Evolutionary conservation across 768 basidiomycete genomes (phyloP).

Genomic region (Leccinum longicurvipes): DNA sequence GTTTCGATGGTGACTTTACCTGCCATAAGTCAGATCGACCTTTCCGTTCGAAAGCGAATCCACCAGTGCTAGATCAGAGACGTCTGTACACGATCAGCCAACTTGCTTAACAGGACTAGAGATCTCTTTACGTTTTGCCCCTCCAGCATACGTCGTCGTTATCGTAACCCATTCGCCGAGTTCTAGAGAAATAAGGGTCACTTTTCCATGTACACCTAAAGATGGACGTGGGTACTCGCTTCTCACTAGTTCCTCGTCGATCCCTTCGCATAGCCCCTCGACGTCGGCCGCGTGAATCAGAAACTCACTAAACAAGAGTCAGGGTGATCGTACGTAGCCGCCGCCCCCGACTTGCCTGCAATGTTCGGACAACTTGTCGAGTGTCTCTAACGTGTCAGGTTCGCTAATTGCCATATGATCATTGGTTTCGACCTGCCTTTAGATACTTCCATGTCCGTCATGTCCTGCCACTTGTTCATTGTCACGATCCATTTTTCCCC

Average conservation of each 20-base stretch:
- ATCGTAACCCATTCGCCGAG: conserved; percentile 90
- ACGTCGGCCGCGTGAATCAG: conserved; percentile 98
- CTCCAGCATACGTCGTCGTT: conserved; percentile 96
- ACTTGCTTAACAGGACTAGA: background rate
- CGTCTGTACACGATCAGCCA: conserved; percentile 44
- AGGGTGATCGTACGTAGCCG: conserved; percentile 4
- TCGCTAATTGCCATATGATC: background rate
- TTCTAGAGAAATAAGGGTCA: conserved; percentile 41
- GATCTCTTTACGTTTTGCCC: conserved; percentile 68
- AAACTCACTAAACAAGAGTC: conserved; percentile 66
- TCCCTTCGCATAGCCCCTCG: conserved; percentile 94
- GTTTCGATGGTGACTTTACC: conserved; percentile 23
- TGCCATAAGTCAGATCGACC: conserved; percentile 46
- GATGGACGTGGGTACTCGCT: conserved; percentile 45
- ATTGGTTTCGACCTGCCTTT: conserved; percentile 49
- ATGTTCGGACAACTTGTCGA: conserved; percentile 71
- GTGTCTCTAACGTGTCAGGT: conserved; percentile 53
- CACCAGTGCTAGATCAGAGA: conserved; percentile 79
- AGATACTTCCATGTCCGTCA: conserved; percentile 91
- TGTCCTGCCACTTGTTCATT: conserved; percentile 98
- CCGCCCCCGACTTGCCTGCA: conserved; percentile 58
- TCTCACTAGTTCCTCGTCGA: conserved; percentile 83
- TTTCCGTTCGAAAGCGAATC: conserved; percentile 74
- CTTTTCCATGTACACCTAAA: background rate
- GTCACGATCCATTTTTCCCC: conserved; percentile 86